A percentile compares a stretch with the other conserved stretches of the same genome.
Conservation (phyloP, 192 early-diverging fungal genomes). For the Podila minutissima region DNA sequence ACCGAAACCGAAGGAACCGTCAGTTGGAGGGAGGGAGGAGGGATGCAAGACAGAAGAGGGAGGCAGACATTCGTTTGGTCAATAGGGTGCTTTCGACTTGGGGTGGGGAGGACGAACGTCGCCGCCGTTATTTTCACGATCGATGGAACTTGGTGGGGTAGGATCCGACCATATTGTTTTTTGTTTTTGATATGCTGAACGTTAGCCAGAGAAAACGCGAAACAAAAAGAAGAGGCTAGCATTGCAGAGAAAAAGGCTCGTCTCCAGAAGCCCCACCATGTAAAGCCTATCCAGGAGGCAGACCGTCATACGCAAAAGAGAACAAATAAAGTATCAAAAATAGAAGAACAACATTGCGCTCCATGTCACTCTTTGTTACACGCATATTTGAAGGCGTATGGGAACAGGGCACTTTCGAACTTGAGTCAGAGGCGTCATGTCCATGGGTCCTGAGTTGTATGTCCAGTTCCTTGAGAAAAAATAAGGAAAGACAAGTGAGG, state of each 20-base stretch:
- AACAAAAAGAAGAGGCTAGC: slow-evolving; percentile 1
- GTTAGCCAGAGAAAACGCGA: not conserved
- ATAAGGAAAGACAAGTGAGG: not conserved
- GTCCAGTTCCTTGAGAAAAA: not conserved
- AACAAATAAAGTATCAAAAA: not conserved
- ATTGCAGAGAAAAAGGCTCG: not conserved
- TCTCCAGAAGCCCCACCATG: not conserved
- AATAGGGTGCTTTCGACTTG: not conserved
- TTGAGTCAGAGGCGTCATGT: not conserved
- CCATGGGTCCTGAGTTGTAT: not conserved
- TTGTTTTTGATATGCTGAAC: not conserved
- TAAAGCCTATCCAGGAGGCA: not conserved
- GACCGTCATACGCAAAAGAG: not conserved
- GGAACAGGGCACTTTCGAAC: too few species aligned
- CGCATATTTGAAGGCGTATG: too few species aligned
- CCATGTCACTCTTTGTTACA: not conserved
- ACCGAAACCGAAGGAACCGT: too few species aligned
- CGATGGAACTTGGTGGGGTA: not conserved
- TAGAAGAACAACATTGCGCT: not conserved
- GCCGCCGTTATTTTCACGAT: not conserved
- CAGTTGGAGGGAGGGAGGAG: not conserved
- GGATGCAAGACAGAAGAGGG: not conserved
- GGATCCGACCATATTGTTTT: slow-evolving; percentile 1
- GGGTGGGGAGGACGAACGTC: not conserved
- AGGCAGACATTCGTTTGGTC: not conserved